These are phyloP conservation scores for Russula dissimulans DNA, from an alignment of 768 basidiomycete species.

Conservation along the genomic window DNA sequence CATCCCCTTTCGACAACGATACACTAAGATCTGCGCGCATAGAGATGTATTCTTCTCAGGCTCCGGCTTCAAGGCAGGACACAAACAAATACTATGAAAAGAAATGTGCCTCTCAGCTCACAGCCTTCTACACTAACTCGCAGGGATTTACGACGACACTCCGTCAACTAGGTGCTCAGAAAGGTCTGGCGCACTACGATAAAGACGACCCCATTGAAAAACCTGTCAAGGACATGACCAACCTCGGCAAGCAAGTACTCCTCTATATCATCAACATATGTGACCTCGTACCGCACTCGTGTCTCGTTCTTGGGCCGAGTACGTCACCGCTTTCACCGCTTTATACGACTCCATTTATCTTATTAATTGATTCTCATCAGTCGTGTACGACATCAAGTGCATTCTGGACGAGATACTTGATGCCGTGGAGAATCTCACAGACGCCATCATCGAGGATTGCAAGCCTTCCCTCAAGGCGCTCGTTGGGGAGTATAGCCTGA, in stretches of 20 bases:
- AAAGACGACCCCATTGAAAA: slow-evolving; percentile 35
- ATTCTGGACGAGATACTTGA: slow-evolving; percentile 44
- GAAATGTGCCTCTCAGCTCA: slow-evolving; percentile 30
- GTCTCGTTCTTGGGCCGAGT: slow-evolving; percentile 48
- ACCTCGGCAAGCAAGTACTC: slow-evolving; percentile 40
- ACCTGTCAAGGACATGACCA: slow-evolving; percentile 40
- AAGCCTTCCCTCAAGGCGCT: slow-evolving; percentile 28
- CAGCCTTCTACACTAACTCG: slow-evolving; percentile 28
- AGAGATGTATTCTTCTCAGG: slow-evolving; percentile 25
- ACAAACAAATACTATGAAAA: slow-evolving; percentile 36
- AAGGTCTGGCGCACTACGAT: slow-evolving; percentile 47
- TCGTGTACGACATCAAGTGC: slow-evolving; percentile 54
- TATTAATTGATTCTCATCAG: slow-evolving; percentile 27
- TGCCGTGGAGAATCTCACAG: slow-evolving; percentile 38
- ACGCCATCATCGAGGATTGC: slow-evolving; percentile 38
- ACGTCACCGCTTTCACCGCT: background rate
- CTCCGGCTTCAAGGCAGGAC: slow-evolving; percentile 22
- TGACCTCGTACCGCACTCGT: slow-evolving; percentile 36
- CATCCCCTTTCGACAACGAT: background rate
- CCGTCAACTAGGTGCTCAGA: slow-evolving; percentile 28
- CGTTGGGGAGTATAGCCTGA: slow-evolving; percentile 19
- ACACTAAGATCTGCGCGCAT: background rate
- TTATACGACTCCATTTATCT: background rate
- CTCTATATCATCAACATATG: slow-evolving; percentile 27
- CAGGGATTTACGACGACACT: slow-evolving; percentile 27